Percentiles rank a stretch among this genome's conserved stretches.
phyloP scores from a whole-genome alignment of 2,329 filamentous ascomycete genomes.

The Aspergillus flavus region DNA sequence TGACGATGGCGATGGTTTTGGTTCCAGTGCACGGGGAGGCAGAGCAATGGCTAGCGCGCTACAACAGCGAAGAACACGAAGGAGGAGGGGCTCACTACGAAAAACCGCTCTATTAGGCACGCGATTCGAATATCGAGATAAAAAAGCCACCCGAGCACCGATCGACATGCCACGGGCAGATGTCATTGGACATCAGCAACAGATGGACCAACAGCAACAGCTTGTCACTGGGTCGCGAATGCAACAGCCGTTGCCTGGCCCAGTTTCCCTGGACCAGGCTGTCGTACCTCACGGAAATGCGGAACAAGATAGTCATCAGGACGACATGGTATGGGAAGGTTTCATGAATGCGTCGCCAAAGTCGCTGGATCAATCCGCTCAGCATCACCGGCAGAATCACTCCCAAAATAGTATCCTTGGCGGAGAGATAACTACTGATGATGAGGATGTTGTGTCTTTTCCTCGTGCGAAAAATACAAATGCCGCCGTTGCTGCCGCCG shows the following conservation, averaged over 20 bases:
- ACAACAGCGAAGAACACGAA: constrained; percentile 61
- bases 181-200: constrained; percentile 14
- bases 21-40: constrained; percentile 44
- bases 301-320: constrained; percentile 13
- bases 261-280: constrained; percentile 15
- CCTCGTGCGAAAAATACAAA: constrained; percentile 49
- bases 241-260: constrained; percentile 13
- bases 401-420: constrained; percentile 60
- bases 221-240: constrained; percentile 2
- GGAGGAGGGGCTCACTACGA: constrained; percentile 79
- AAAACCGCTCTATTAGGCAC: constrained; percentile 82
- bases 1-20: constrained; percentile 29
- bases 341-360: constrained; percentile 24
- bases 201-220: constrained; percentile 8
- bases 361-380: constrained; percentile 24
- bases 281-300: constrained; percentile 18
- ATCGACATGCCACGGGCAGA: constrained; percentile 23
- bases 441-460: constrained; percentile 75
- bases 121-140: constrained; percentile 39
- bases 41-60: constrained; percentile 54
- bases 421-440: constrained; percentile 77
- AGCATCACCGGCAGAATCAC: constrained; percentile 39
- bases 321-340: constrained; percentile 17
- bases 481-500: constrained; percentile 17
- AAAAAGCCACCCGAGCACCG: constrained; percentile 22